These are phyloP conservation scores for Rhizopogon salebrosus DNA, from an alignment of 768 basidiomycete species.

Conservation along the genomic window DNA sequence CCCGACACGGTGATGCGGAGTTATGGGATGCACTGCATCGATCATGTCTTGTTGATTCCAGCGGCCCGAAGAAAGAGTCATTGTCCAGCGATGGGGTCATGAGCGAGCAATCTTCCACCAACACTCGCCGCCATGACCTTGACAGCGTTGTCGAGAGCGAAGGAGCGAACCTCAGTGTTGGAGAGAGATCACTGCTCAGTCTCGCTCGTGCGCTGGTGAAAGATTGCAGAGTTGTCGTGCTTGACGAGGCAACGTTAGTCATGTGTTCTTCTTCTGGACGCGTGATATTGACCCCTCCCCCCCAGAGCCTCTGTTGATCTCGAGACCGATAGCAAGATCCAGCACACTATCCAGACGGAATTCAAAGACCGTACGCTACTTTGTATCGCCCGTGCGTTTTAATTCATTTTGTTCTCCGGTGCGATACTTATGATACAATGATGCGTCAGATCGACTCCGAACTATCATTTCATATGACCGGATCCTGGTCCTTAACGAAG, in stretches of 20 bases:
- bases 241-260: constrained; percentile 37
- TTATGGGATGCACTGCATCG: constrained; percentile 73
- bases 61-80: constrained; percentile 11
- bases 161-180: constrained; percentile 45
- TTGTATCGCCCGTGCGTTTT: constrained; percentile 40
- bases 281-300: constrained; percentile 1
- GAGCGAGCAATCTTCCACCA: constrained; percentile 13
- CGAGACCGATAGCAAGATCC: constrained; percentile 52
- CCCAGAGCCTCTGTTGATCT: constrained; percentile 32
- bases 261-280: constrained; percentile 25
- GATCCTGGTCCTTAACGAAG: constrained; percentile 64
- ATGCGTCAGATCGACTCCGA: constrained; percentile 35
- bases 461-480: constrained; percentile 60
- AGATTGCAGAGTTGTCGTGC: constrained; percentile 41
- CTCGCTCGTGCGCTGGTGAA: constrained; percentile 53
- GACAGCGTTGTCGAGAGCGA: constrained; percentile 50
- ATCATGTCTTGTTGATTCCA: constrained; percentile 40
- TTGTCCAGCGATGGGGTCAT: constrained; percentile 14
- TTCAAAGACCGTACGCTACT: constrained; percentile 48
- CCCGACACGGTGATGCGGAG: constrained; percentile 54
- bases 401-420: constrained; percentile 11
- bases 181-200: constrained; percentile 43
- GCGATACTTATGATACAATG: neutral
- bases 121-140: constrained; percentile 44
- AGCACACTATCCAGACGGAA: constrained; percentile 35